A percentile compares a stretch with the other conserved stretches of the same genome.
These are phyloP conservation scores for Ampelomyces quisqualis DNA, from an alignment of 2,329 filamentous ascomycete species.

Conservation along the genomic window DNA sequence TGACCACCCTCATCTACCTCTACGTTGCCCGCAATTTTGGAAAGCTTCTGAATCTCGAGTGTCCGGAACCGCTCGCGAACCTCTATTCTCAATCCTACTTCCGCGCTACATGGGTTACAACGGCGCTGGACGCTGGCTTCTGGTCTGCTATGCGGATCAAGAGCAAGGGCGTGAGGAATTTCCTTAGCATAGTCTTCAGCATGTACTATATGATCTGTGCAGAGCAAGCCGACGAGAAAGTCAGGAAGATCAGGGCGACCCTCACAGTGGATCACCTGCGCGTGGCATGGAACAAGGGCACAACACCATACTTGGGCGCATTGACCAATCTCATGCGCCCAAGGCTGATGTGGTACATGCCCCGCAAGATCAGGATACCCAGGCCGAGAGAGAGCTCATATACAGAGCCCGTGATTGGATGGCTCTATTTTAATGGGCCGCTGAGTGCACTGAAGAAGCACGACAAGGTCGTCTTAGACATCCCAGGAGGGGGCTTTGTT, in stretches of 20 bases:
- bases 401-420: constrained; percentile 76
- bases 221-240: constrained; percentile 94
- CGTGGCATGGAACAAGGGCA: constrained; percentile 94
- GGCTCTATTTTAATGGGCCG: constrained; percentile 93
- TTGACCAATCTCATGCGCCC: constrained; percentile 73
- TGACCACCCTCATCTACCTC: constrained; percentile 84
- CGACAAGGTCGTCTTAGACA: constrained; percentile 77
- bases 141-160: constrained; percentile 97
- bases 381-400: constrained; percentile 79
- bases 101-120: constrained; percentile 94
- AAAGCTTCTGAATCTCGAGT: constrained; percentile 85
- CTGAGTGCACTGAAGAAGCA: constrained; percentile 74
- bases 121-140: constrained; percentile 91
- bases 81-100: constrained; percentile 93
- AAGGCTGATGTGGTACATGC: constrained; percentile 75
- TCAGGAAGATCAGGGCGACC: constrained; percentile 81
- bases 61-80: constrained; percentile 89
- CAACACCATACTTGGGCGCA: constrained; percentile 77
- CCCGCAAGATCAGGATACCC: constrained; percentile 80
- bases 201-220: constrained; percentile 90
- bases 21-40: constrained; percentile 93
- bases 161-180: constrained; percentile 75
- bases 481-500: constrained; percentile 93
- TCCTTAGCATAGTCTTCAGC: constrained; percentile 81
- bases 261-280: constrained; percentile 89